A percentile compares a stretch with the other conserved stretches of the same genome.
Evolutionary conservation across 2,329 filamentous ascomycete species (phyloP).

Genomic region (Calonectria crousiana): DNA sequence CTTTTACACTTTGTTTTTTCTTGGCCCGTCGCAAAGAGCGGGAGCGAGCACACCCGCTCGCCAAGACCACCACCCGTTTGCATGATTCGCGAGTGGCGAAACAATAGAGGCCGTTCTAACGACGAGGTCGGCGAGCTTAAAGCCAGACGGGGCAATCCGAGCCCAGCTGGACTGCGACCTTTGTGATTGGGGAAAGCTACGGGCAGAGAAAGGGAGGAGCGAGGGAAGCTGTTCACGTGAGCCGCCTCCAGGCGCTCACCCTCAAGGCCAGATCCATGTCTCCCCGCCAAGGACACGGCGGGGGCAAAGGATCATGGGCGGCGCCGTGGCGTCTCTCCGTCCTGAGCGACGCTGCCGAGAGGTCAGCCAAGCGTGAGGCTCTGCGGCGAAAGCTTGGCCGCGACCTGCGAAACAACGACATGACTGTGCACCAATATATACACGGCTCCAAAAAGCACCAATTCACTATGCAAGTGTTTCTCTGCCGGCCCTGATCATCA

Average conservation of each 20-base stretch:
- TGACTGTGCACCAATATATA: constrained; percentile 1
- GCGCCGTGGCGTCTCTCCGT: constrained; percentile 11
- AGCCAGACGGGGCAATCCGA: constrained; percentile 26
- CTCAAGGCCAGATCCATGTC: background rate
- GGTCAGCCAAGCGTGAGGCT: constrained; percentile 33
- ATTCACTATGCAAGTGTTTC: background rate
- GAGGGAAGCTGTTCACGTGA: constrained; percentile 8
- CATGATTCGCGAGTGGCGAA: constrained; percentile 20
- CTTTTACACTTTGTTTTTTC: background rate
- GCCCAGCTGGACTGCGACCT: background rate
- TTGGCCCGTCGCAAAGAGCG: background rate
- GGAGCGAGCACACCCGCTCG: background rate
- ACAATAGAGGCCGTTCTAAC: background rate
- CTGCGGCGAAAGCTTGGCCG: constrained; percentile 19
- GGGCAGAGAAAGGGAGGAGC: background rate
- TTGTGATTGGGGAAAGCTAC: background rate
- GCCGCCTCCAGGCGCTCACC: background rate
- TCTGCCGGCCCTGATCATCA: background rate
- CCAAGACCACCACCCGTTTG: constrained; percentile 4
- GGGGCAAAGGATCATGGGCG: background rate
- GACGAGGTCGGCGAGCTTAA: background rate
- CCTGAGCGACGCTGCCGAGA: background rate
- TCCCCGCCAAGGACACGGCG: constrained; percentile 4
- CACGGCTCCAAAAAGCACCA: background rate
- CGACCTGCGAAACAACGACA: constrained; percentile 5